These are phyloP conservation scores for Gigaspora rosea DNA, from an alignment of 192 early-diverging fungal species.

Conservation along the genomic window DNA sequence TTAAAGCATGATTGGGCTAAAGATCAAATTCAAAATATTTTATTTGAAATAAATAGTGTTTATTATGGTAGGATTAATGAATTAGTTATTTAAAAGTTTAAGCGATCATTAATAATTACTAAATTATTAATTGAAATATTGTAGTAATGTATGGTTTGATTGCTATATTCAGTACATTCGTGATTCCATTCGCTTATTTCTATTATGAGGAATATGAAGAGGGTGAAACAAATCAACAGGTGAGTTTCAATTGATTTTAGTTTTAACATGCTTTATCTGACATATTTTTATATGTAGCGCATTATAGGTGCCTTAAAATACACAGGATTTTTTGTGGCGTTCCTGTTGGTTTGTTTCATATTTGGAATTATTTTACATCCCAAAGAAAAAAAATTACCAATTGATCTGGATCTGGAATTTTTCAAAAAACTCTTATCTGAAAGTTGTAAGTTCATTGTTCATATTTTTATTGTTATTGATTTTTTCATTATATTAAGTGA, in stretches of 20 bases:
- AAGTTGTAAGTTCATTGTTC: conserved; percentile 42
- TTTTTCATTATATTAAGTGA: not conserved
- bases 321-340: conserved; percentile 55
- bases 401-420: conserved; percentile 59
- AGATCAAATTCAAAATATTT: conserved; percentile 47
- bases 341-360: conserved; percentile 48
- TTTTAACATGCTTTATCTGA: not conserved
- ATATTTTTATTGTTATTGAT: not conserved
- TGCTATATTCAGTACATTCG: conserved; percentile 47
- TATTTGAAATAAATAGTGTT: conserved; percentile 38
- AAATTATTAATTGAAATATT: not conserved
- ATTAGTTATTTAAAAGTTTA: too few relatives aligned
- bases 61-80: conserved; percentile 47
- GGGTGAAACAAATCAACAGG: conserved; percentile 35
- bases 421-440: conserved; percentile 47
- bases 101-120: not conserved
- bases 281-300: conserved; percentile 31
- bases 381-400: conserved; percentile 26
- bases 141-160: conserved; percentile 53
- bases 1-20: conserved; percentile 61
- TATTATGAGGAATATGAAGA: conserved; percentile 62
- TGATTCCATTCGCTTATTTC: conserved; percentile 65
- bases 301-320: conserved; percentile 52
- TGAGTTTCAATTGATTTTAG: not conserved
- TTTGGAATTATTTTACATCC: conserved; percentile 55